Base-by-base conservation (phyloP, 768 basidiomycete genomes). In the Lentinula raphanica region DNA sequence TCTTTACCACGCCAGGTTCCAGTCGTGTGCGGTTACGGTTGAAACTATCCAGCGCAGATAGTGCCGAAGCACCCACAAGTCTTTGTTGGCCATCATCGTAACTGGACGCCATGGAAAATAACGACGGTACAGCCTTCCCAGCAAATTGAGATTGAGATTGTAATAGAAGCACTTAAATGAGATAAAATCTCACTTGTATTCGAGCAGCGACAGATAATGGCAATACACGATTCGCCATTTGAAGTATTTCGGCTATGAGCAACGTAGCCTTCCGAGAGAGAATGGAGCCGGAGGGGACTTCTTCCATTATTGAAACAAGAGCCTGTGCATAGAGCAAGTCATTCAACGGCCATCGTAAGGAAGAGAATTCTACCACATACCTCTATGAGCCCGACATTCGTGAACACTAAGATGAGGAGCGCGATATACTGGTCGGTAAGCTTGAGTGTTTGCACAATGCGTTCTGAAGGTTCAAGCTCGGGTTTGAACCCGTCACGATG, bases 361-460 rank as follows among this genome's bases (percentile, higher is more conserved):
- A 3, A 13, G 19, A 56, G 28, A 23, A 2, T 21, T 31, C 29
- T 35, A 53, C 6, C n/a, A 71, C 83, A 60, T 60, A 95, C 96
- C 70, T 98, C 94, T 45, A 94, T 73, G 1, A 99, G 74, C 21
- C 96, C 97, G 13, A 92, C 88, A 63, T 93, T 88, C 3, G 87
- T 84, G 58, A 98, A 85, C 2, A 97, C 83, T 17, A 90, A 76
- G 7, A 98, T 78, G 4, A 98, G 75, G 13, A 99, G 76, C 0
- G 90, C 90, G 51, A 94, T 83, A 67, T 94, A 98, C 66, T 98
- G 97, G 65, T 98, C 95, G 1, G 94, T 89, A 25, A 98, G 71
- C 65, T 90, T 94, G 44, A 94, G 75, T 4, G 82, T 80, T 60
- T 80, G 80, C 32, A 76, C 72, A 2, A 71, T 66, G 55, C 79